Conservation (phyloP, 2,329 filamentous ascomycete species). For the Tolypocladium amazonense region DNA sequence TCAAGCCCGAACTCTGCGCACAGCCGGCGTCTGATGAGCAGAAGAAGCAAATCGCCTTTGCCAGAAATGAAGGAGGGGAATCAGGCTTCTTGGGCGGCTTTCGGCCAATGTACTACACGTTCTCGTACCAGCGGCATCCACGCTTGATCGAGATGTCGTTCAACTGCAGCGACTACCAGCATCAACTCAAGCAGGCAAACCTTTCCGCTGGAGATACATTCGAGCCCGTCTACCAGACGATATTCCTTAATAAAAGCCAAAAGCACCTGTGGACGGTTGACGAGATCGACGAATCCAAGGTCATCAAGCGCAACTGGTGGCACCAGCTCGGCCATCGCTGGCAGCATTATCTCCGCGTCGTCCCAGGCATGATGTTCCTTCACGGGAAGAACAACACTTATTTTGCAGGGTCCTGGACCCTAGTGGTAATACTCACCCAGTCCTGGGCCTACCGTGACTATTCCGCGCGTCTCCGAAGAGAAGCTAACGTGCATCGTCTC, state of each 20-base stretch:
- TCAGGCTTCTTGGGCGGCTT: slow-evolving; percentile 37
- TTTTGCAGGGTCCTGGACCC: slow-evolving; percentile 58
- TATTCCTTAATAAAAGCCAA: slow-evolving; percentile 51
- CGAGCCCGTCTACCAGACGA: slow-evolving; percentile 60
- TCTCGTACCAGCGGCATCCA: slow-evolving; percentile 44
- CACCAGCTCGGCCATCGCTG: slow-evolving; percentile 55
- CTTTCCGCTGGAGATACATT: slow-evolving; percentile 16
- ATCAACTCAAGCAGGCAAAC: slow-evolving; percentile 47
- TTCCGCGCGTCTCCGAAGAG: not conserved
- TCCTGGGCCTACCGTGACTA: not conserved
- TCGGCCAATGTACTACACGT: slow-evolving; percentile 56
- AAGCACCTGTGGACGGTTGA: slow-evolving; percentile 46
- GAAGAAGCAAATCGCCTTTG: slow-evolving; percentile 26
- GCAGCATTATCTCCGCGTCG: slow-evolving; percentile 53
- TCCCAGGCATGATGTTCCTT: slow-evolving; percentile 63
- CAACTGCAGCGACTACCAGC: slow-evolving; percentile 66
- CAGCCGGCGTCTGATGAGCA: slow-evolving; percentile 31
- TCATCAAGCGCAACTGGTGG: slow-evolving; percentile 57
- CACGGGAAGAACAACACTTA: slow-evolving; percentile 53
- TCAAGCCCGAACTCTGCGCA: slow-evolving; percentile 38
- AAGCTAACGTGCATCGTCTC: slow-evolving; percentile 4
- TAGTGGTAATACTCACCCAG: slow-evolving; percentile 40
- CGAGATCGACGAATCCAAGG: slow-evolving; percentile 47
- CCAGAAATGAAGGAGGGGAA: slow-evolving; percentile 26
- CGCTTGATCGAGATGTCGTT: slow-evolving; percentile 60